These are phyloP conservation scores for Boletus sp. DNA, from an alignment of 1,284 basidiomycete species.

Conservation along the genomic window DNA sequence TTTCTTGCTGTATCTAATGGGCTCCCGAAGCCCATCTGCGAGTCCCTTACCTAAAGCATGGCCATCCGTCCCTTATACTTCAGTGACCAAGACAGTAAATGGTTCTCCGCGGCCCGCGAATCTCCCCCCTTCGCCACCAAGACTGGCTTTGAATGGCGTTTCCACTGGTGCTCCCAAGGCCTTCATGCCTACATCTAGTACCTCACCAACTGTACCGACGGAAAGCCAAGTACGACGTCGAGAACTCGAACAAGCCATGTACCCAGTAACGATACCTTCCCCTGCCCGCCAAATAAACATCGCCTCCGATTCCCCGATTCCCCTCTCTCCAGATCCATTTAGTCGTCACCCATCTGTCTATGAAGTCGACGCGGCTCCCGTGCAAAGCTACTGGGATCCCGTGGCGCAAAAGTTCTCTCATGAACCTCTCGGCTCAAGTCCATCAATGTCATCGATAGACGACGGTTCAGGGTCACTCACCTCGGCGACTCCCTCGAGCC, in stretches of 20 bases:
- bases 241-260: conserved; percentile 48
- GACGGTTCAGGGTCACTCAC: conserved; percentile 13
- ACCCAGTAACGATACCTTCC: conserved; percentile 40
- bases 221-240: conserved; percentile 56
- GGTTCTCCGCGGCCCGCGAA: conserved; percentile 17
- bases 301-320: conserved; percentile 52
- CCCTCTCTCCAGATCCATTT: conserved; percentile 77
- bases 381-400: conserved; percentile 44
- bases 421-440: conserved; percentile 21
- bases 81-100: conserved; percentile 12
- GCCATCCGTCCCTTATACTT: conserved; percentile 48
- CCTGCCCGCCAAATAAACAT: conserved; percentile 22
- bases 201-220: conserved; percentile 36
- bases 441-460: conserved; percentile 28
- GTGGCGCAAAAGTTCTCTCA: conserved; percentile 23
- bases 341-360: conserved; percentile 60
- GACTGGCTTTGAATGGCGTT: conserved; percentile 65
- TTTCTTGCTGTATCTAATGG: conserved; percentile 15
- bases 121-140: conserved; percentile 50
- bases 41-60: conserved; percentile 34
- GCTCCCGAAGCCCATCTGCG: conserved; percentile 7
- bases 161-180: conserved; percentile 56
- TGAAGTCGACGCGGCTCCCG: conserved; percentile 29
- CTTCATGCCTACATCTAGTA: conserved; percentile 34
- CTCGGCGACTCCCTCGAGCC: conserved; percentile 46